Base-by-base conservation (phyloP, 805 yeast genomes). In the Grigorovia transvaalensis region DNA sequence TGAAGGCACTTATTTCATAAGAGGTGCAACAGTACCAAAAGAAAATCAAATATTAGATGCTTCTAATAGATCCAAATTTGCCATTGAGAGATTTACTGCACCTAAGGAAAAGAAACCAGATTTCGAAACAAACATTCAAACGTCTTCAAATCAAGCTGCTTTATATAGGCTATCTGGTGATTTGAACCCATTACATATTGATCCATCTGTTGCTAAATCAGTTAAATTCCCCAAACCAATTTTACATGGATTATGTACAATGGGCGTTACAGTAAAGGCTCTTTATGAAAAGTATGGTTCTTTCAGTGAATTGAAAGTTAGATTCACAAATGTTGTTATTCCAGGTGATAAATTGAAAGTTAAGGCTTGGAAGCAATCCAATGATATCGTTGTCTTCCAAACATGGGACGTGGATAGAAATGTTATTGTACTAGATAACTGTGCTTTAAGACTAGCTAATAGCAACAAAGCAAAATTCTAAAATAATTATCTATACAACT, bases 141-240 rank as follows among this genome's bases (percentile, higher is more conserved):
- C 93, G 1, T 65, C 76, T 29, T 74, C 69, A 45, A 86, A 89
- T 67, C 88, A 82, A 68, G 97, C 97, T 46, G 88, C 96, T 4
- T 70, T 90, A 51, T 91, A 91, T 74, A 80, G 99, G 67, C 74
- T 91, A 55, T 84, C 91, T 55, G 98, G 96, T 51, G 99, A 91
- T 74, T 83, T 82, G 69, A 91, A 91, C 70, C 99, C 99, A 54
- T 77, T 91, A 60, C 99, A 90, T 73, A 84, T 91, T 65, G 98
- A 91, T 71, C 97, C 98, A 18, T 74, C 68, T 33, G 85, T 90
- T 70, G 97, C 98, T 15, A 79, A 82, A 56, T 86, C 86, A 52
- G 97, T 91, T 47, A 85, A 84, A 55, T 91, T 91, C 68, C 81
- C 81, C 48, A 72, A 74, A 51, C 99, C 99, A 48, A 91, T 91